Base-by-base conservation (phyloP, 805 yeast genomes). In the Cyberlindnera subsufficiens region DNA sequence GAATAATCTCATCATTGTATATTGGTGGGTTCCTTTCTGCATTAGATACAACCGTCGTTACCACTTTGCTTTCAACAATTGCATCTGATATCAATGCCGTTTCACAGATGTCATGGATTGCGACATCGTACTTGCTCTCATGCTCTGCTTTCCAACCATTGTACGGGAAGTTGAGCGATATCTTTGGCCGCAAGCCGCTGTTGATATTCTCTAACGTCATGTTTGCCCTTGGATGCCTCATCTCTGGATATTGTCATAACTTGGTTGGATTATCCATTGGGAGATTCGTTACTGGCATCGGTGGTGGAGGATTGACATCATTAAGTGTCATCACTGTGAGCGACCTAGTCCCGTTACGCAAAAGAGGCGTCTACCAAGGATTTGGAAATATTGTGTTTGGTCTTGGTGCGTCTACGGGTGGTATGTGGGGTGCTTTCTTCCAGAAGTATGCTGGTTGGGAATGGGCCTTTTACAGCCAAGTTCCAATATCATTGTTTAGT, bases 231-330 rank as follows among this genome's bases (percentile, higher is more conserved):
- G 77, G 78, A 19, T 71, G 75, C 50, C 48, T 66, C 25, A 49
- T 74, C 17, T 71, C 74, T 34, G 69, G 66, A 6, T 30, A 43
- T 4, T 49, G 60, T 6, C 47, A 44, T 18, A 30, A 45, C 5
- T 45, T 61, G 9, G 22, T 47, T 8, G 51, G 53, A 0, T 51
- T 77, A 55, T 55, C 73, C 49, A 42, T 73, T n/a, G 83, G 83
- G 3, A 66, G 86, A 52, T 75, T 84, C 52, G 67, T 86, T 38
- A 78, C 91, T 6, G 96, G 96, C 6, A 72, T 83, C 42, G 96
- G 95, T 13, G 95, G 95, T n/a, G 90, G 95, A 8, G 96, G 96
- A 0, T 70, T 86, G 56, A 76, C 82, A 30, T 68, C 88, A 0
- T 62, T 86, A 43, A 74, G 84, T 13, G 80, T 91, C 2, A 82